Percentiles rank a stretch among this genome's conserved stretches.
These are phyloP conservation scores for Hypericum perforatum DNA, from an alignment of 345 rosid genomes.

Conservation along the genomic window DNA sequence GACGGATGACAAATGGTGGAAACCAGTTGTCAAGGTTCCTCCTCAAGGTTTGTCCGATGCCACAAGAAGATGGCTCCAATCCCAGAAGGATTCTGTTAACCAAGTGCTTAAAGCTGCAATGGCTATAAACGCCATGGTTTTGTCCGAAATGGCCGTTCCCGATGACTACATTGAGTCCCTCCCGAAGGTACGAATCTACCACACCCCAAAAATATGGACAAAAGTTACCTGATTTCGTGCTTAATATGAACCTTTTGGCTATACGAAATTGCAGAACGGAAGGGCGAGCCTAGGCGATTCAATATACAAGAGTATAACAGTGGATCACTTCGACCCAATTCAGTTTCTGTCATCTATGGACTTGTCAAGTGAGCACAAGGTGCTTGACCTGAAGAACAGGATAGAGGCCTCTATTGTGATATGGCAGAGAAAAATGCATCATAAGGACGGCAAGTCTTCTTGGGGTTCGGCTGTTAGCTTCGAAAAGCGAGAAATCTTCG, in stretches of 20 bases:
- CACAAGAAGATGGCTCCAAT: conserved; percentile 53
- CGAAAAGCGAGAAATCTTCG: conserved; percentile 92
- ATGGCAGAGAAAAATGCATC: conserved; percentile 80
- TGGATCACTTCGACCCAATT: conserved; percentile 69
- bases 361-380: conserved; percentile 72
- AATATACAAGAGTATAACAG: conserved; percentile 79
- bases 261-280: conserved; percentile 44
- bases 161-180: conserved; percentile 86
- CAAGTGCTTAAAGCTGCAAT: conserved; percentile 94
- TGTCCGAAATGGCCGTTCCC: conserved; percentile 85
- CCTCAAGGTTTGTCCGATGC: conserved; percentile 52
- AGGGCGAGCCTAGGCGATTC: conserved; percentile 88
- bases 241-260: no score
- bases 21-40: conserved; percentile 76
- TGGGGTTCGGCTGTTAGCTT: conserved; percentile 89
- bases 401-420: conserved; percentile 91
- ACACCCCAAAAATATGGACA: no score
- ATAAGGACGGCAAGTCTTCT: conserved; percentile 69
- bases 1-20: conserved; percentile 87
- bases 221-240: no score
- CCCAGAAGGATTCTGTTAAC: conserved; percentile 89
- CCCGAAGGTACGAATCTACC: conserved; percentile 49
- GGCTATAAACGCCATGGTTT: conserved; percentile 88
- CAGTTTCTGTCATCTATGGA: conserved; percentile 68
- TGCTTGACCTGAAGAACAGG: conserved; percentile 75